These are phyloP conservation scores for Straminergon stramineum DNA, from an alignment of 225 moss, liverwort and hornwort species.

Conservation along the genomic window DNA sequence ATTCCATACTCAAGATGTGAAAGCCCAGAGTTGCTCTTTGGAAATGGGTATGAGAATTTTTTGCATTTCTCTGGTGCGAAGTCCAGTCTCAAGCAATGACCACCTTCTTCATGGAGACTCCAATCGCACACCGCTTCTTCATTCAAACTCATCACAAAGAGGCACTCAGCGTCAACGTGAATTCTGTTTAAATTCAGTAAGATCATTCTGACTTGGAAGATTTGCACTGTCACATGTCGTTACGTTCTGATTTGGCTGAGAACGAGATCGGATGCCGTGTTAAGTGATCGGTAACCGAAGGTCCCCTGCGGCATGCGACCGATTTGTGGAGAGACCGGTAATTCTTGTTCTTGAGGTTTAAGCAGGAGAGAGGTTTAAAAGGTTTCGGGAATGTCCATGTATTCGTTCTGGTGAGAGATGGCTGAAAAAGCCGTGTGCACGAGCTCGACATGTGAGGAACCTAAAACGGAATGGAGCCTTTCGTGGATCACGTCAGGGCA, in stretches of 20 bases:
- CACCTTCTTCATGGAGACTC: neutral
- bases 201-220: neutral
- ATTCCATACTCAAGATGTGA: neutral
- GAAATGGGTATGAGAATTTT: neutral
- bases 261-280: neutral
- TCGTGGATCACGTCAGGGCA: constrained; percentile 46
- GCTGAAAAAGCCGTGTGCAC: constrained; percentile 57
- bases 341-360: neutral
- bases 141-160: neutral
- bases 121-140: neutral
- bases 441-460: constrained; percentile 36
- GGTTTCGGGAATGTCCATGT: neutral
- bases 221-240: neutral
- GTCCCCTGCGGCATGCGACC: neutral
- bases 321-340: neutral
- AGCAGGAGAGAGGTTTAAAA: neutral
- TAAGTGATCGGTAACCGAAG: neutral
- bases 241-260: neutral
- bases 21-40: neutral
- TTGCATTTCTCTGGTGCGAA: too few relatives aligned
- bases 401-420: constrained; percentile 1
- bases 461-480: neutral
- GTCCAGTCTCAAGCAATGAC: neutral
- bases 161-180: neutral
- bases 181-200: neutral